These are phyloP conservation scores for Pseudogymnoascus destructans DNA, from an alignment of 2,329 filamentous ascomycete species.

Conservation along the genomic window DNA sequence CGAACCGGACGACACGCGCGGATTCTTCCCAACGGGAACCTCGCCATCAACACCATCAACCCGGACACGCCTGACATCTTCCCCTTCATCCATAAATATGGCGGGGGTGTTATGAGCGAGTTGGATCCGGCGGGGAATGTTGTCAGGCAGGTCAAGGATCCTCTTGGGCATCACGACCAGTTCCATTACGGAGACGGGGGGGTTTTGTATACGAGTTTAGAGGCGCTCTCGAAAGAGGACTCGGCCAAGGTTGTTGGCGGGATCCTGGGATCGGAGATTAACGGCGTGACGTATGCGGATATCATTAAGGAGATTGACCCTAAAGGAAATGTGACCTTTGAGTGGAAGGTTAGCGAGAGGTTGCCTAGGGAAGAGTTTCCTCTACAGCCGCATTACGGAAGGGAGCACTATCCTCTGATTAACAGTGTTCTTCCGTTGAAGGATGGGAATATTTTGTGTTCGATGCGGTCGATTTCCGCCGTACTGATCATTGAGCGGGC, in stretches of 20 bases:
- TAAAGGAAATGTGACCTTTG: conserved; percentile 30
- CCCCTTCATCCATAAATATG: conserved; percentile 34
- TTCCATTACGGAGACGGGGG: conserved; percentile 32
- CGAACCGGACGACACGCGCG: conserved; percentile 32
- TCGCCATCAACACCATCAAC: conserved; percentile 33
- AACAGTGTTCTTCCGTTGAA: conserved; percentile 30
- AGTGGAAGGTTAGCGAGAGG: conserved; percentile 32
- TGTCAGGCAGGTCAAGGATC: conserved; percentile 30
- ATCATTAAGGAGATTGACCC: conserved; percentile 32
- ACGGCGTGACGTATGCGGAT: conserved; percentile 30
- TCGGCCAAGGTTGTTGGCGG: conserved; percentile 29
- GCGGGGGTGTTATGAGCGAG: conserved; percentile 34
- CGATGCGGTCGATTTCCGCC: conserved; percentile 30
- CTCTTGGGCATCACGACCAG: conserved; percentile 34
- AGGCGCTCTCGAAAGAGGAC: conserved; percentile 28
- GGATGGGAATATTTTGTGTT: conserved; percentile 32
- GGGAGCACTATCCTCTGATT: conserved; percentile 34
- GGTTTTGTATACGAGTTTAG: conserved; percentile 32
- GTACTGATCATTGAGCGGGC: conserved; percentile 31
- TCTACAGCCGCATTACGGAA: conserved; percentile 30
- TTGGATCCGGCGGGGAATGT: conserved; percentile 29
- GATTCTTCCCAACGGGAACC: conserved; percentile 32
- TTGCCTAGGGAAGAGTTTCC: conserved; percentile 29
- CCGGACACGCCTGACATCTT: conserved; percentile 30
- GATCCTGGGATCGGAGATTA: conserved; percentile 30